Evolutionary conservation across 305 asterid species (phyloP).

Genomic region (Fraxinus nigra): DNA sequence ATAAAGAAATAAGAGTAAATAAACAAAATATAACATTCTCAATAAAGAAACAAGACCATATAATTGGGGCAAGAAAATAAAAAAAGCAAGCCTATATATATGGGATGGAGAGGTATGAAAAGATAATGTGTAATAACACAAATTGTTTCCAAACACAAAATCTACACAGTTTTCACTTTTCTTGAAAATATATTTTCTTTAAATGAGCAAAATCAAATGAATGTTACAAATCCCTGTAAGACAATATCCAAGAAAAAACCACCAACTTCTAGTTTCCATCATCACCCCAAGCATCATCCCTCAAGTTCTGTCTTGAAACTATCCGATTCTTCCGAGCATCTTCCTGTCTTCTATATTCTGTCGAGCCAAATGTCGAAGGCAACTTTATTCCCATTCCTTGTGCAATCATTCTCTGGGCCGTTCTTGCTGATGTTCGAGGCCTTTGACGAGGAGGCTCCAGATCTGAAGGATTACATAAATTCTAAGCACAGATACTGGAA

Average conservation of each 20-base stretch:
- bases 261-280: conserved; percentile 33
- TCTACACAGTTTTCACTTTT: background rate
- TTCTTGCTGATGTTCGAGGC: conserved; percentile 87
- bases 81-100: no score
- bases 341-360: conserved; percentile 69
- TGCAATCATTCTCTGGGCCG: conserved; percentile 88
- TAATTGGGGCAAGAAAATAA: no score
- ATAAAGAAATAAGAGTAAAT: no score
- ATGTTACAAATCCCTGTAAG: background rate
- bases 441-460: conserved; percentile 85
- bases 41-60: no score
- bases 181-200: background rate
- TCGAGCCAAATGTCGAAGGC: conserved; percentile 56
- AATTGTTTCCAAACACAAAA: background rate
- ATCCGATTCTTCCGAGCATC: conserved; percentile 65
- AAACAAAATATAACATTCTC: no score
- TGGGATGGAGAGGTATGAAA: background rate
- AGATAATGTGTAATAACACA: background rate
- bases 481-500: background rate
- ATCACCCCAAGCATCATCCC: conserved; percentile 95
- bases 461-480: conserved; percentile 35
- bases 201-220: background rate
- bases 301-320: conserved; percentile 63
- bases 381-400: conserved; percentile 80
- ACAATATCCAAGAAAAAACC: background rate